Percentiles rank a stretch among this genome's conserved stretches.
Conservation (phyloP, 768 basidiomycete genomes). For the Lanmaoa pseudosensibilis region DNA sequence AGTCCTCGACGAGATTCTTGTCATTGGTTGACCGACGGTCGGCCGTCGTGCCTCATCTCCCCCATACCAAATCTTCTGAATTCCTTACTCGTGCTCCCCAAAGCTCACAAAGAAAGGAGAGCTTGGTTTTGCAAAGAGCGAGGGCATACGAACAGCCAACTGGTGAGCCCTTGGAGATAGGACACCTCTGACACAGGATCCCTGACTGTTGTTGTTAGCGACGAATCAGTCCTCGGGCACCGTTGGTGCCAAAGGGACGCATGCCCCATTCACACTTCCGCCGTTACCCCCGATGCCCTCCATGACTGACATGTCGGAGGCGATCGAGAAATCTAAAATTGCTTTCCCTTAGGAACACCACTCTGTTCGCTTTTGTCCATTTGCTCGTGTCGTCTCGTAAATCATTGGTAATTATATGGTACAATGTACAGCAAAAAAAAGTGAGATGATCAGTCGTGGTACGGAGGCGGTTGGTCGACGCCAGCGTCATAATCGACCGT, state of each 20-base stretch:
- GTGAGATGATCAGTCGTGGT: conserved; percentile 8
- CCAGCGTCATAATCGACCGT: conserved; percentile 3
- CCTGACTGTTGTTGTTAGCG: not conserved
- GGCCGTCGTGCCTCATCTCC: not conserved
- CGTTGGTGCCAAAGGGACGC: not conserved
- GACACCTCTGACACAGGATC: not conserved
- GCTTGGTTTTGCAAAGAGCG: conserved; percentile 32
- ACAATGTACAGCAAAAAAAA: not conserved
- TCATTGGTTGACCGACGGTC: conserved; percentile 19
- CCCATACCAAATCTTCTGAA: conserved; percentile 6
- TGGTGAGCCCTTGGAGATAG: conserved; percentile 9
- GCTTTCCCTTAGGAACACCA: not conserved
- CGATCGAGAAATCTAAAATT: conserved; percentile 10
- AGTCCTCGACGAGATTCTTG: conserved; percentile 10
- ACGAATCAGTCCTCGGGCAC: not conserved
- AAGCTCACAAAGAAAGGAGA: conserved; percentile 19
- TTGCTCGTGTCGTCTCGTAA: not conserved
- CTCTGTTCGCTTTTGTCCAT: not conserved
- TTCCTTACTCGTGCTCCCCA: conserved; percentile 8
- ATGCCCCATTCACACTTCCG: conserved; percentile 41
- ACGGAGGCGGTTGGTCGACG: conserved; percentile 24
- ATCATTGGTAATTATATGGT: conserved; percentile 4
- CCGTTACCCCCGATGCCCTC: conserved; percentile 33
- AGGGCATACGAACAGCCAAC: conserved; percentile 29
- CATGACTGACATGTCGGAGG: conserved; percentile 21